phyloP scores from a whole-genome alignment of 768 basidiomycete genomes.

The Podaxis rugospora region DNA sequence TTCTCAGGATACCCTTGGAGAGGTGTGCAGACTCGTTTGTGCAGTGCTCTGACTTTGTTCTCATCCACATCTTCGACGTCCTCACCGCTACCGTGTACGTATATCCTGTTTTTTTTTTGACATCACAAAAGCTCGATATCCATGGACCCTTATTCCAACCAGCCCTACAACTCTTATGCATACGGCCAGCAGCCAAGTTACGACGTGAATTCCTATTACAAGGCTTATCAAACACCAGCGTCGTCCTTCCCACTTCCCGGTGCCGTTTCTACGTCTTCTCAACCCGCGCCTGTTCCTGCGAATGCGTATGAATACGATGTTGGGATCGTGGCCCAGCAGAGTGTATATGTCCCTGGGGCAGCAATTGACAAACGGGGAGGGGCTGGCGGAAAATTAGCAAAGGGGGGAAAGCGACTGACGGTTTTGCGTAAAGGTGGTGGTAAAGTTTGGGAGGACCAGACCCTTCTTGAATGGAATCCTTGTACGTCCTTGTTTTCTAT shows the following conservation, averaged over 20 bases:
- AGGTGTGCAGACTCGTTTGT: neutral
- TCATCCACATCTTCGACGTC: neutral
- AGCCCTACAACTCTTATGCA: slow-evolving; percentile 46
- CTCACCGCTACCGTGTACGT: slow-evolving; percentile 2
- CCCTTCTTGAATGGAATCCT: slow-evolving; percentile 95
- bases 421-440: slow-evolving; percentile 94
- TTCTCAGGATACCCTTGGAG: neutral
- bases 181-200: slow-evolving; percentile 48
- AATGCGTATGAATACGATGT: slow-evolving; percentile 94
- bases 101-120: slow-evolving; percentile 10
- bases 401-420: slow-evolving; percentile 89
- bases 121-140: slow-evolving; percentile 15
- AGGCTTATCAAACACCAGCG: slow-evolving; percentile 69
- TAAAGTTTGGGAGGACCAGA: slow-evolving; percentile 98
- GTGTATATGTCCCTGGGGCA: slow-evolving; percentile 88
- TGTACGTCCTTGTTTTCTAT: slow-evolving; percentile 49
- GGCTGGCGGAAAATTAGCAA: slow-evolving; percentile 79
- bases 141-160: slow-evolving; percentile 42
- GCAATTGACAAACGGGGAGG: slow-evolving; percentile 87
- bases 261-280: slow-evolving; percentile 46
- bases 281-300: slow-evolving; percentile 76
- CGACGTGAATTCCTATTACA: slow-evolving; percentile 80
- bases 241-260: slow-evolving; percentile 59
- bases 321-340: slow-evolving; percentile 85
- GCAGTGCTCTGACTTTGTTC: neutral